A percentile compares a stretch with the other conserved stretches of the same genome.
Conservation (phyloP, 139 green algal genomes). For the Tetradesmus obliquus region DNA sequence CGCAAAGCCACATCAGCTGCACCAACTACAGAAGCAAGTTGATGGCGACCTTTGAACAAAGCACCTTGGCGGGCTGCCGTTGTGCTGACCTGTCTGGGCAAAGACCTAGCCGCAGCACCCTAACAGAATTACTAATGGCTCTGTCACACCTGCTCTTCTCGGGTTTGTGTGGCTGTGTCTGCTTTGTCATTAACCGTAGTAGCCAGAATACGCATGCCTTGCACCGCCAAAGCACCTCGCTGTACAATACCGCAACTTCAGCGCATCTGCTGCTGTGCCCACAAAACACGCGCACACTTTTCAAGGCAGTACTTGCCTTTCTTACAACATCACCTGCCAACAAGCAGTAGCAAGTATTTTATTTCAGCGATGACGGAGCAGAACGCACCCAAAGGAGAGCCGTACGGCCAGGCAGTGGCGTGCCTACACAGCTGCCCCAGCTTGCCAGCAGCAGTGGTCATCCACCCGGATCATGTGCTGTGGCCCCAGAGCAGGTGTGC, state of each 20-base stretch:
- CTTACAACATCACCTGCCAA: too few relatives aligned
- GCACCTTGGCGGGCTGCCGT: not conserved
- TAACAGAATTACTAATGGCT: not conserved
- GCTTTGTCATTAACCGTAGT: too few relatives aligned
- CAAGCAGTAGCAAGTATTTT: too few relatives aligned
- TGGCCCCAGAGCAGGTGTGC: constrained; percentile 6
- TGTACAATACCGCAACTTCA: too few relatives aligned
- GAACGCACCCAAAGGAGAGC: not conserved
- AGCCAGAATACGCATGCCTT: too few relatives aligned
- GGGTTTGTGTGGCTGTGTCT: too few relatives aligned
- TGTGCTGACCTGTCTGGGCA: not conserved
- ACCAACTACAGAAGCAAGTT: not conserved
- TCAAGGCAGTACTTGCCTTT: too few relatives aligned
- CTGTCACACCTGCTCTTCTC: not conserved
- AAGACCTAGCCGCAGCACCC: not conserved
- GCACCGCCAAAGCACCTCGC: too few relatives aligned
- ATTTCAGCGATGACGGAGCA: constrained; percentile 22
- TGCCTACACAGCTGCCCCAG: not conserved
- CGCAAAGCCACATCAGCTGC: not conserved
- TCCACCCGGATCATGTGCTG: constrained; percentile 34
- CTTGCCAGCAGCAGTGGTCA: constrained; percentile 23
- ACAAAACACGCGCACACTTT: too few relatives aligned
- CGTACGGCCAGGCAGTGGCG: constrained; percentile 19
- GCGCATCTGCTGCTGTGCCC: too few relatives aligned
- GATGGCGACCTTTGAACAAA: not conserved